phyloP scores from a whole-genome alignment of 768 basidiomycete genomes.

The Fomitopsis serialis region DNA sequence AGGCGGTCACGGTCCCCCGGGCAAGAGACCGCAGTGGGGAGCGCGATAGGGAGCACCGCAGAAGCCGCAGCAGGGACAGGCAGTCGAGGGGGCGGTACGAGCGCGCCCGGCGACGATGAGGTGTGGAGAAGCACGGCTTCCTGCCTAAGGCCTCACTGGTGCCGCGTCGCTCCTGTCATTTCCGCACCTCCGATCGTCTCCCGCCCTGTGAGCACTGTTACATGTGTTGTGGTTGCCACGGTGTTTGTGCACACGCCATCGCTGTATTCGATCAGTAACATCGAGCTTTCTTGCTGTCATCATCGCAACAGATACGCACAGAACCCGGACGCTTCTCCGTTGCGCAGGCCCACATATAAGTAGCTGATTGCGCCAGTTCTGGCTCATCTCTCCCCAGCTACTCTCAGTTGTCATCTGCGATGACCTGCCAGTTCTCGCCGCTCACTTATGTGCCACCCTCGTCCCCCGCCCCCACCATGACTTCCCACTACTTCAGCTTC shows the following conservation, averaged over 20 bases:
- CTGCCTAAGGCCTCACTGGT: background rate
- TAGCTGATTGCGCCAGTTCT: background rate
- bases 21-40: slow-evolving; percentile 11
- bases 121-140: background rate
- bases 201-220: background rate
- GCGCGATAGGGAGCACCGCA: slow-evolving; percentile 24
- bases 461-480: slow-evolving; percentile 5
- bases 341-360: background rate
- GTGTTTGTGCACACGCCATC: background rate
- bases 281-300: too few relatives aligned
- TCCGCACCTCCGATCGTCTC: background rate
- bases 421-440: background rate
- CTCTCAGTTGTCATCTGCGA: background rate
- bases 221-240: background rate
- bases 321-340: too few relatives aligned
- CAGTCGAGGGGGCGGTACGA: slow-evolving; percentile 12
- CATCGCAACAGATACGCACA: too few relatives aligned
- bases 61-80: slow-evolving; percentile 23
- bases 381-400: background rate
- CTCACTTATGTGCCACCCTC: background rate
- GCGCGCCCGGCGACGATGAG: slow-evolving; percentile 10
- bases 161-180: background rate
- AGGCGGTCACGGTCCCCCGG: slow-evolving; percentile 19
- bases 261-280: background rate
- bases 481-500: slow-evolving; percentile 30